phyloP scores from a whole-genome alignment of 257 asterid genomes.

The Scutellaria baicalensis region DNA sequence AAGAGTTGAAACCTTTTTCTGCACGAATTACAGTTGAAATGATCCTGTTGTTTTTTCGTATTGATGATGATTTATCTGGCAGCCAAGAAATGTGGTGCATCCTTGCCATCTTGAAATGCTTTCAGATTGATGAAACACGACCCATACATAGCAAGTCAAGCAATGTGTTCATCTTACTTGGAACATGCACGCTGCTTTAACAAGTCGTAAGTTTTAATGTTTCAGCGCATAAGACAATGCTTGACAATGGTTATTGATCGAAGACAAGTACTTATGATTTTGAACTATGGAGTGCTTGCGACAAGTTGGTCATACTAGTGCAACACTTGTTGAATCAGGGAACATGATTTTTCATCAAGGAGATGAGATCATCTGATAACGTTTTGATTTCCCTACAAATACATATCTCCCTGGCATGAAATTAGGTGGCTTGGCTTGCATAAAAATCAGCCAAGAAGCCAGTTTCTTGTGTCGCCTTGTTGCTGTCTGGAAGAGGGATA shows the following conservation, averaged over 20 bases:
- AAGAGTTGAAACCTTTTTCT: too few relatives aligned
- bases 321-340: neutral
- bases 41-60: too few relatives aligned
- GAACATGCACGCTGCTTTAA: too few relatives aligned
- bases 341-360: conserved; percentile 3
- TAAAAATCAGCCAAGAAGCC: neutral
- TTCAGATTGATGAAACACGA: too few relatives aligned
- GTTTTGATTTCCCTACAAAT: neutral
- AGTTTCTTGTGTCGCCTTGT: neutral
- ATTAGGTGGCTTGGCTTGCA: neutral
- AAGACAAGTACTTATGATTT: neutral
- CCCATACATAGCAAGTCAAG: too few relatives aligned
- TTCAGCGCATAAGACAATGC: too few relatives aligned
- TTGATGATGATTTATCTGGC: too few relatives aligned
- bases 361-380: neutral
- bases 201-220: too few relatives aligned
- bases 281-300: conserved; percentile 2
- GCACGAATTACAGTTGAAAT: too few relatives aligned
- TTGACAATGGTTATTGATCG: neutral
- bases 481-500: conserved; percentile 4
- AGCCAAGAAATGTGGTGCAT: too few relatives aligned
- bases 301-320: neutral
- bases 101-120: too few relatives aligned
- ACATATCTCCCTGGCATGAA: conserved; percentile 1
- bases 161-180: too few relatives aligned